Conservation (phyloP, 2,329 filamentous ascomycete genomes). For the Claviceps citrina region DNA sequence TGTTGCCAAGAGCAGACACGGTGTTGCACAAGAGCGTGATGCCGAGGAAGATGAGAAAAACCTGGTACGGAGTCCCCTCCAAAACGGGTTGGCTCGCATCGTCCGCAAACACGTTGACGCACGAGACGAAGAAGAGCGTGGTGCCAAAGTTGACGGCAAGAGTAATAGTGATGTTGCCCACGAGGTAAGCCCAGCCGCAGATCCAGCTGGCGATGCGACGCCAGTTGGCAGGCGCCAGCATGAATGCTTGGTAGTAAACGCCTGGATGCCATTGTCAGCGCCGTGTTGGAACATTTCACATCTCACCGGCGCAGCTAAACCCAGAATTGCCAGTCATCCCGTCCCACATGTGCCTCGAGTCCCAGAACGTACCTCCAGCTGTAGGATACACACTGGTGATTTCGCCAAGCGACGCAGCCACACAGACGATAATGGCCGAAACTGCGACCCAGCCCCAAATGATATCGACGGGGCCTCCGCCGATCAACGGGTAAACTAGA, state of each 20-base stretch:
- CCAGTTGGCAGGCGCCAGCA: slow-evolving; percentile 47
- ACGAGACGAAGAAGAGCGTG: slow-evolving; percentile 44
- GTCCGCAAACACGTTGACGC: slow-evolving; percentile 39
- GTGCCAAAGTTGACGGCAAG: slow-evolving; percentile 73
- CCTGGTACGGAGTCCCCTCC: slow-evolving; percentile 42
- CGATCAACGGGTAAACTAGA: slow-evolving; percentile 48
- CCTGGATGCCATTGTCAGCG: slow-evolving; percentile 13
- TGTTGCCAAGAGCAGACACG: slow-evolving; percentile 52
- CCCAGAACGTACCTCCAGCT: slow-evolving; percentile 41
- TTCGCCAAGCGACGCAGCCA: slow-evolving; percentile 55
- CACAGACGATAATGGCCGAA: slow-evolving; percentile 54
- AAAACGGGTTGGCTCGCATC: slow-evolving; percentile 29
- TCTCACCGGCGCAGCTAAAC: too few species aligned
- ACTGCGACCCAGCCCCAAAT: slow-evolving; percentile 60
- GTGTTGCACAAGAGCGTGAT: slow-evolving; percentile 49
- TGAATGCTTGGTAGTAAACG: slow-evolving; percentile 67
- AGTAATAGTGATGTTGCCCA: slow-evolving; percentile 70
- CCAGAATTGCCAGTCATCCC: too few species aligned
- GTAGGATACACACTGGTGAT: slow-evolving; percentile 64
- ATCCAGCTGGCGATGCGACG: slow-evolving; percentile 53
- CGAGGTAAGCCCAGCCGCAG: slow-evolving; percentile 61
- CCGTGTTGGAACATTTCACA: too few species aligned
- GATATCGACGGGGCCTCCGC: slow-evolving; percentile 52
- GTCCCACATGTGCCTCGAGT: too few species aligned
- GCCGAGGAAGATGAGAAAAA: slow-evolving; percentile 55